Conservation (phyloP, 306 rosid species). For the Rosa lucieae region DNA sequence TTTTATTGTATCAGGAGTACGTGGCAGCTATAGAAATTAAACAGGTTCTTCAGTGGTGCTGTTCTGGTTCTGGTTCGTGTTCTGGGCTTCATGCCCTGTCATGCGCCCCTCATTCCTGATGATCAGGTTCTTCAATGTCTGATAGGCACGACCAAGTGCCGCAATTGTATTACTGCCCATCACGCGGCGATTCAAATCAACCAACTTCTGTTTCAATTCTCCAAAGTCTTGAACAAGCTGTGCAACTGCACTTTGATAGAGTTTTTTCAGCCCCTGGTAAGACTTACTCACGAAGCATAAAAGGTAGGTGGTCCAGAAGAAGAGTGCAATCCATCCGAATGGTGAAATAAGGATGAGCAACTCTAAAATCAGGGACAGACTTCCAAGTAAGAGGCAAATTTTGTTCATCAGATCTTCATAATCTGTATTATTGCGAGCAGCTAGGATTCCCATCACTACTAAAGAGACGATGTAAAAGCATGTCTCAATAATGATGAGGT, state of each 20-base stretch:
- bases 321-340: background rate
- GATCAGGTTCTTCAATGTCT: too few species aligned
- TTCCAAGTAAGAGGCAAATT: background rate
- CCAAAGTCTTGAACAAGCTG: background rate
- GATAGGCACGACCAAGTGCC: too few species aligned
- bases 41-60: too few species aligned
- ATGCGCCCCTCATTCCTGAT: background rate
- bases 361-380: background rate
- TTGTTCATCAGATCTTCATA: background rate
- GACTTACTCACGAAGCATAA: background rate
- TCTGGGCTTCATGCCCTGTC: too few species aligned
- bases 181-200: background rate
- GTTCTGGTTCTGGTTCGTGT: too few species aligned
- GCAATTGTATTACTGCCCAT: too few species aligned
- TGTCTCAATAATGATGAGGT: background rate
- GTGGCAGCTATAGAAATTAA: background rate
- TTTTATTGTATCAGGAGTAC: too few species aligned
- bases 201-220: background rate
- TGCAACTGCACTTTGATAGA: background rate
- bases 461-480: background rate
- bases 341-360: background rate
- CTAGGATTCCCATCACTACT: background rate
- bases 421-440: background rate
- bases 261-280: background rate
- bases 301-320: background rate